These are phyloP conservation scores for Syzygium syzygioides DNA, from an alignment of 441 rosid species.

Conservation along the genomic window DNA sequence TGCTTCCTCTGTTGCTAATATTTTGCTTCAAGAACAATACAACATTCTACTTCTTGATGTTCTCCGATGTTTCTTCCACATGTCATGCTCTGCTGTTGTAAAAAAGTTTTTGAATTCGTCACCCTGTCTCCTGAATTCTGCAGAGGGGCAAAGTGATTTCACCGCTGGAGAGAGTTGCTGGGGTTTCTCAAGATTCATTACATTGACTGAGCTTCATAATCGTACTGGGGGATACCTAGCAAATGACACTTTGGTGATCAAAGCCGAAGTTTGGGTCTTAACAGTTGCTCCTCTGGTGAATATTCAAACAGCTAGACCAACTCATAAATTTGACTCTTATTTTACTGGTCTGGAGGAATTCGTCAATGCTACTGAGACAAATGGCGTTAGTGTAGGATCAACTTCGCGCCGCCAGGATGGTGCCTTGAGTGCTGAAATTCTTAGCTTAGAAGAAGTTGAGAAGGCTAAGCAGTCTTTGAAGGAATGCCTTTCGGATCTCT, in stretches of 20 bases:
- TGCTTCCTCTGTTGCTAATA: background rate
- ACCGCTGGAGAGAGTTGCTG: accelerated
- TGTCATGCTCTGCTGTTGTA: background rate
- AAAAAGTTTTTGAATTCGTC: background rate
- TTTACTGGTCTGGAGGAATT: background rate
- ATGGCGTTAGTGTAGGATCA: background rate
- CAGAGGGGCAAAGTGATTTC: background rate
- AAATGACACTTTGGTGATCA: background rate
- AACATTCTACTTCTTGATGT: background rate
- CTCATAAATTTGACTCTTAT: background rate
- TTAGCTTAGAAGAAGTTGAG: background rate
- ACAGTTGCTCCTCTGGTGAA: background rate
- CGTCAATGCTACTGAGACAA: background rate
- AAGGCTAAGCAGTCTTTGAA: background rate
- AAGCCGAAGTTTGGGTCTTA: background rate
- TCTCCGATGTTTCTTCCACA: background rate
- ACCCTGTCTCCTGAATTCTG: background rate
- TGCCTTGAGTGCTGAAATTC: background rate
- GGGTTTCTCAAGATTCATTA: accelerated
- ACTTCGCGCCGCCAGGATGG: no score
- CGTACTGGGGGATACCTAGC: background rate
- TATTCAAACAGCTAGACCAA: background rate
- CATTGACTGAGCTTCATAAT: background rate
- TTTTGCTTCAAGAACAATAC: background rate
- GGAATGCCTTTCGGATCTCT: background rate